A percentile compares a stretch with the other conserved stretches of the same genome.
phyloP scores from a whole-genome alignment of 305 asterid species.

The Solanum hybrid region DNA sequence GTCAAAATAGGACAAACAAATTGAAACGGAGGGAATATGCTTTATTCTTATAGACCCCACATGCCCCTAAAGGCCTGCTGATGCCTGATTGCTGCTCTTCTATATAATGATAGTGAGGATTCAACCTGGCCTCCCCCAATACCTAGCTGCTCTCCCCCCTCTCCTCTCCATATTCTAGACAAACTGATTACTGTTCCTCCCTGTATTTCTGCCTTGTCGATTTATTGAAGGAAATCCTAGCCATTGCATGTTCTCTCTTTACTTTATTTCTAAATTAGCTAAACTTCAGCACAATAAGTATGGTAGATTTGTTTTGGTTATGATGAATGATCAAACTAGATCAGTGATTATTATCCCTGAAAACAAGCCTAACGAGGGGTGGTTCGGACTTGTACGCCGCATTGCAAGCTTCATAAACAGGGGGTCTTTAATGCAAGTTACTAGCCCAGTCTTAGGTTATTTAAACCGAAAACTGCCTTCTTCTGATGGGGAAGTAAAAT shows the following conservation, averaged over 20 bases:
- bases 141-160: background rate
- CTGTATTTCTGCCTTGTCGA: background rate
- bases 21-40: background rate
- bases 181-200: background rate
- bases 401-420: background rate
- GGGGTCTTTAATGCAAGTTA: background rate
- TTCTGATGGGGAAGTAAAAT: constrained; percentile 49
- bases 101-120: background rate
- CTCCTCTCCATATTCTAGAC: background rate
- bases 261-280: background rate
- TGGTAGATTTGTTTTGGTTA: background rate
- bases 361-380: background rate
- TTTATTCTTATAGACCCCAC: background rate
- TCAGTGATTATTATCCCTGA: background rate
- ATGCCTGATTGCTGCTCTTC: background rate
- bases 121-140: background rate
- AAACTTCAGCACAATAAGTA: background rate
- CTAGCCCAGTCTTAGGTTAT: background rate
- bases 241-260: background rate
- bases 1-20: background rate
- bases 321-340: background rate
- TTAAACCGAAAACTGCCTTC: constrained; percentile 27
- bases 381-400: background rate
- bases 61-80: background rate
- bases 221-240: background rate